These are phyloP conservation scores for Eucalyptus tenuipes DNA, from an alignment of 345 rosid species.

Conservation along the genomic window DNA sequence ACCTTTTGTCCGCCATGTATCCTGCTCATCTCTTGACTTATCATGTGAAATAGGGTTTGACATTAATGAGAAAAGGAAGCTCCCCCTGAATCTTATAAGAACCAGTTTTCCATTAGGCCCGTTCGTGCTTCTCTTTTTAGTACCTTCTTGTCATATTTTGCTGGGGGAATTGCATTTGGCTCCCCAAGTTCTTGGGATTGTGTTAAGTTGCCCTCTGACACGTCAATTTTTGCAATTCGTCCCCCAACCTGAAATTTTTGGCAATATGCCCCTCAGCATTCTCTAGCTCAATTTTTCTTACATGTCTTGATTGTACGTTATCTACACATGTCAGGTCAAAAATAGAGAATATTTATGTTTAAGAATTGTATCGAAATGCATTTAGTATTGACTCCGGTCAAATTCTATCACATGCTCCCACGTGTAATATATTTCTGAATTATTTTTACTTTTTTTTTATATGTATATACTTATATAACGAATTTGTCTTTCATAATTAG, in stretches of 20 bases:
- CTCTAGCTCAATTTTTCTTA: neutral
- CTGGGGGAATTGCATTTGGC: neutral
- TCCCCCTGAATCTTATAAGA: neutral
- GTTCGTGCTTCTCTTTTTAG: neutral
- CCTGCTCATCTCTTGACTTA: neutral
- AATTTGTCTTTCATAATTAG: neutral
- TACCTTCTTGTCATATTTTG: neutral
- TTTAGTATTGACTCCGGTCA: neutral
- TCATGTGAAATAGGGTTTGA: neutral
- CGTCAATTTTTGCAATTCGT: neutral
- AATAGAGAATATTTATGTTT: neutral
- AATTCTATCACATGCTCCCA: neutral
- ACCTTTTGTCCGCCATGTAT: neutral
- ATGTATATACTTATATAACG: rapidly evolving
- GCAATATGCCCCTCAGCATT: neutral
- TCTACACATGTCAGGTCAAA: neutral
- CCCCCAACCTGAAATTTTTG: neutral
- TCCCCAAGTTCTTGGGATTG: neutral
- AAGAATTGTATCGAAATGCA: neutral
- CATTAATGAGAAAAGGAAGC: neutral
- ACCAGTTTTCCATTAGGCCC: neutral
- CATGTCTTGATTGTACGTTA: neutral
- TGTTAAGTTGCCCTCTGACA: neutral
- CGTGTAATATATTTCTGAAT: neutral
- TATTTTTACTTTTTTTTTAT: neutral